phyloP scores from a whole-genome alignment of 2,329 filamentous ascomycete genomes.

The Helicocarpus griseus region DNA sequence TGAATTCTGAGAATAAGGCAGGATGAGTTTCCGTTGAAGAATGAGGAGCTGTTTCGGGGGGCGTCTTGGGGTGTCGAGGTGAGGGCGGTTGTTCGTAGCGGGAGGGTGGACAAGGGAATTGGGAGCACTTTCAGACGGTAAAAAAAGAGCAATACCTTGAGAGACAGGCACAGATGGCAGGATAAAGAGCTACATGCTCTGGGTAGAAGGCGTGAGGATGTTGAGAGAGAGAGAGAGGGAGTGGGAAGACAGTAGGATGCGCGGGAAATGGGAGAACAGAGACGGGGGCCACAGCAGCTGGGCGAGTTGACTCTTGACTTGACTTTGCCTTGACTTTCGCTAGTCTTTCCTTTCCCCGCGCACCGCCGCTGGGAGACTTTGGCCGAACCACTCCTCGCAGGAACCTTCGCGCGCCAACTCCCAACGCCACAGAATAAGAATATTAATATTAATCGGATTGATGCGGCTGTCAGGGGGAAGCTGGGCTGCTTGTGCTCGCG shows the following conservation, averaged over 20 bases:
- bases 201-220: neutral
- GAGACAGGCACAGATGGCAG: conserved; percentile 24
- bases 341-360: no score
- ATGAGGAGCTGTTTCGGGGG: conserved; percentile 12
- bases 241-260: conserved; percentile 20
- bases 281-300: no score
- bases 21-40: conserved; percentile 5
- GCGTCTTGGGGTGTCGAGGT: conserved; percentile 1
- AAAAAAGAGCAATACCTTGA: conserved; percentile 22
- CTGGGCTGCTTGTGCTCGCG: no score
- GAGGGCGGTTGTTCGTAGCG: conserved; percentile 10
- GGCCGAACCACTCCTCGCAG: no score
- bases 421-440: no score
- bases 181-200: conserved; percentile 16
- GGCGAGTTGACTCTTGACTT: no score
- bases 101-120: conserved; percentile 13
- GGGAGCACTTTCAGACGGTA: conserved; percentile 9
- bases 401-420: no score
- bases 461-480: no score
- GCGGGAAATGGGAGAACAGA: conserved; percentile 18
- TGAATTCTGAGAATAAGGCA: conserved; percentile 3
- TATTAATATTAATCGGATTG: no score
- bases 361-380: no score
- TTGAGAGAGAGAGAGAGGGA: conserved; percentile 19
- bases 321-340: no score